Conservation (phyloP, 805 yeast genomes). For the Lipomyces sp. region DNA sequence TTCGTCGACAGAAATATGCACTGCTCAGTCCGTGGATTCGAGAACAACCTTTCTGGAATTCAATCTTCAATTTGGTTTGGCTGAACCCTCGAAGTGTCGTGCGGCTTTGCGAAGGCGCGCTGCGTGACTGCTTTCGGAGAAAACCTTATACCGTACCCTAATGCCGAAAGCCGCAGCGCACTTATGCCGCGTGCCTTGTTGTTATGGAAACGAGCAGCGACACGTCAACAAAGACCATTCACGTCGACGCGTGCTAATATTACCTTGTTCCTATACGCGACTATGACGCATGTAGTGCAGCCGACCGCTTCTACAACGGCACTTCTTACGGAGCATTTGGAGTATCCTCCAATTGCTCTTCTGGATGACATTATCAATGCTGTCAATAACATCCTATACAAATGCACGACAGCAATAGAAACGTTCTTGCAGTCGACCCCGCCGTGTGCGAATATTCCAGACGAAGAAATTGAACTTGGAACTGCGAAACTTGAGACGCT, state of each 20-base stretch:
- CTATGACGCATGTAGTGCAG: conserved; percentile 15
- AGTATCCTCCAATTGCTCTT: conserved; percentile 75
- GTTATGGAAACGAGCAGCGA: too few relatives aligned
- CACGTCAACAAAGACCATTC: too few relatives aligned
- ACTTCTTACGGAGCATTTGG: conserved; percentile 79
- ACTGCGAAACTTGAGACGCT: conserved; percentile 76
- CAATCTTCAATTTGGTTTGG: neutral
- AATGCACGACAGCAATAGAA: conserved; percentile 77
- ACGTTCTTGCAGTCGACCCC: conserved; percentile 49
- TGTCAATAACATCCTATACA: conserved; percentile 77
- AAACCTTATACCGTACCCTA: too few relatives aligned
- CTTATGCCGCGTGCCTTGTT: too few relatives aligned
- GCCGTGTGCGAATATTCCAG: conserved; percentile 31
- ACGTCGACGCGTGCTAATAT: too few relatives aligned
- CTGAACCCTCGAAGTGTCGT: too few relatives aligned
- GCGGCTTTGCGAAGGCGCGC: too few relatives aligned
- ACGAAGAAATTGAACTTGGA: conserved; percentile 56
- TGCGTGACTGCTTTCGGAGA: too few relatives aligned
- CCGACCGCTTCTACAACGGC: conserved; percentile 40
- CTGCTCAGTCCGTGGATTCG: conserved; percentile 37
- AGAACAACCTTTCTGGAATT: conserved; percentile 14
- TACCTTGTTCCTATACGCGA: too few relatives aligned
- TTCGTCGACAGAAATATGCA: conserved; percentile 36
- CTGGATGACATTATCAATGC: conserved; percentile 87
- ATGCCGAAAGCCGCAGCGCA: too few relatives aligned